phyloP scores from a whole-genome alignment of 2,329 filamentous ascomycete genomes.

The Fusarium sp. region DNA sequence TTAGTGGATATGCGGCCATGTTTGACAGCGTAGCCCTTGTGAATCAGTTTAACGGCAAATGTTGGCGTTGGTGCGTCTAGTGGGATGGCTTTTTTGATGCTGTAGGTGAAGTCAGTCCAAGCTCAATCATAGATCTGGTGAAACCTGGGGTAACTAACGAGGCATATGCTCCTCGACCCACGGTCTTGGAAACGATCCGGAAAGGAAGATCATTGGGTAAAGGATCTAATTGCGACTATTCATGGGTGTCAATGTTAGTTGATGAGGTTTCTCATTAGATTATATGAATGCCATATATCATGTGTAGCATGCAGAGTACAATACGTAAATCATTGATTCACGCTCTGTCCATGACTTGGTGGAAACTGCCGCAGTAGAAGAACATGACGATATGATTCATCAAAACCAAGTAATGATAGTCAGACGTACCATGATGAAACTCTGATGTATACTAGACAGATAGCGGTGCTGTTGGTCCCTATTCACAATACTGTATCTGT shows the following conservation, averaged over 20 bases:
- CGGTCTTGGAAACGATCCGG: conserved; percentile 93
- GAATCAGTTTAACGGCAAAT: conserved; percentile 98
- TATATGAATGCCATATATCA: background rate
- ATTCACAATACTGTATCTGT: conserved; percentile 6
- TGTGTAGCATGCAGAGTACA: background rate
- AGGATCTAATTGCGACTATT: conserved; percentile 88
- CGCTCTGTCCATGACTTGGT: background rate
- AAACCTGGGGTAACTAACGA: conserved; percentile 69
- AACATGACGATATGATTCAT: background rate
- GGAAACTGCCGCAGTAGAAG: conserved; percentile 6
- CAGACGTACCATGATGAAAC: conserved; percentile 35
- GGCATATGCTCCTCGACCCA: conserved; percentile 95
- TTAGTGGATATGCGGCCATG: conserved; percentile 89
- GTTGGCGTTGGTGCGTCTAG: conserved; percentile 75
- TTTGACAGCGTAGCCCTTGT: conserved; percentile 92
- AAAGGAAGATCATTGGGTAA: conserved; percentile 89
- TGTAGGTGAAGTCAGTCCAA: conserved; percentile 50
- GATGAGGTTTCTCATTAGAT: background rate
- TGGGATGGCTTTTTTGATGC: conserved; percentile 93
- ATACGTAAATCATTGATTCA: conserved; percentile 12
- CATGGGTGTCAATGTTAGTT: conserved; percentile 51
- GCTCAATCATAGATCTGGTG: conserved; percentile 2
- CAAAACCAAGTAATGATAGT: background rate
- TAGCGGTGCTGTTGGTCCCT: conserved; percentile 22
- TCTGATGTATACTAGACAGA: conserved; percentile 7